Conservation (phyloP, 495 filamentous ascomycete genomes). For the Lindgomyces ingoldianus region DNA sequence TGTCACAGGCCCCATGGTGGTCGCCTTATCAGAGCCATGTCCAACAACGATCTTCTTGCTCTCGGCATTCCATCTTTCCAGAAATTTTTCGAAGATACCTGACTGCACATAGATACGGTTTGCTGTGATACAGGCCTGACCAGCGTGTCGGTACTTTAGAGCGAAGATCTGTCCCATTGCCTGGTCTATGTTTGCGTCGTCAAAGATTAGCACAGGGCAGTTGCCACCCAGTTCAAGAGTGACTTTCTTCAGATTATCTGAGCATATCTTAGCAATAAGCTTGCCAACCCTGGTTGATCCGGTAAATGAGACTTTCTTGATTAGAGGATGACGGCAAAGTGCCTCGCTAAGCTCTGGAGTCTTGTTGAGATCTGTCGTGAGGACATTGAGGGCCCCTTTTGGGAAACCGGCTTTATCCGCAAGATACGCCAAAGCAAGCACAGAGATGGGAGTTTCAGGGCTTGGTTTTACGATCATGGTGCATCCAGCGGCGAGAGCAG, state of each 20-base stretch:
- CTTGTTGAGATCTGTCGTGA: slow-evolving; percentile 46
- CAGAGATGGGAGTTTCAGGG: slow-evolving; percentile 47
- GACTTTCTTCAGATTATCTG: slow-evolving; percentile 47
- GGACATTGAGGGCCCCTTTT: slow-evolving; percentile 44
- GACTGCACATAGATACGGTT: slow-evolving; percentile 48
- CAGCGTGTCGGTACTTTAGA: slow-evolving; percentile 49
- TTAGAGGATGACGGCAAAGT: slow-evolving; percentile 44
- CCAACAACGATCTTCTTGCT: slow-evolving; percentile 62
- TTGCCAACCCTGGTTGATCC: slow-evolving; percentile 47
- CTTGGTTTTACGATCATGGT: slow-evolving; percentile 50
- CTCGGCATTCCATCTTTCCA: slow-evolving; percentile 54
- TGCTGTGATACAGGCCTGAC: slow-evolving; percentile 49
- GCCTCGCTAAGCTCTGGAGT: slow-evolving; percentile 47
- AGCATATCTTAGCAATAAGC: slow-evolving; percentile 45
- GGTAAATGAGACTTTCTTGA: slow-evolving; percentile 50
- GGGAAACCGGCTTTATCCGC: slow-evolving; percentile 49
- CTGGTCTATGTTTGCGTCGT: slow-evolving; percentile 48
- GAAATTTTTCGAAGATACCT: slow-evolving; percentile 47
- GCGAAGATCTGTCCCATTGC: slow-evolving; percentile 40
- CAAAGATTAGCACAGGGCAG: slow-evolving; percentile 49
- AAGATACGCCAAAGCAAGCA: slow-evolving; percentile 45
- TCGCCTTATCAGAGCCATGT: slow-evolving; percentile 59
- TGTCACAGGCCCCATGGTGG: slow-evolving; percentile 70
- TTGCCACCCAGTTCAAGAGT: slow-evolving; percentile 50
- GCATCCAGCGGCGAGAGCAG: slow-evolving; percentile 70